These are phyloP conservation scores for Sporothrix brasiliensis DNA, from an alignment of 2,329 filamentous ascomycete genomes.

Conservation along the genomic window DNA sequence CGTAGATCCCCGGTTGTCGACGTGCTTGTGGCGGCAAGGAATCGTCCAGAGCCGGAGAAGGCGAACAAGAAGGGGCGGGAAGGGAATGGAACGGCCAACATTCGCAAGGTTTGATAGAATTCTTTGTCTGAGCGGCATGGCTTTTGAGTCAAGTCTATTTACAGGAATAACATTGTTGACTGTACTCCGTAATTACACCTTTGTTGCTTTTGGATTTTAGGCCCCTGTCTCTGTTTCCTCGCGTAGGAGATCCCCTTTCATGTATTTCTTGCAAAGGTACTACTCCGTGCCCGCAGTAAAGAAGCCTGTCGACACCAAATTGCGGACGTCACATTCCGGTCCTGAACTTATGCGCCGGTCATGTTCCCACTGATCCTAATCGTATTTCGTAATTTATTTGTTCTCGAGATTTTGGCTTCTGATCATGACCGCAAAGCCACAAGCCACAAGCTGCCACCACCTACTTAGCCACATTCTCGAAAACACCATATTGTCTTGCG, in stretches of 20 bases:
- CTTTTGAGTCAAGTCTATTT: neutral
- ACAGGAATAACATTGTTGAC: too few species aligned
- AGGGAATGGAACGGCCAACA: conserved; percentile 21
- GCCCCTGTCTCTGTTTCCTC: too few species aligned
- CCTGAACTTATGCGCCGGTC: too few species aligned
- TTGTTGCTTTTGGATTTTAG: too few species aligned
- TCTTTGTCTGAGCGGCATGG: conserved; percentile 19
- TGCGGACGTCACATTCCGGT: neutral
- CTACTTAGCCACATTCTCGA: too few species aligned
- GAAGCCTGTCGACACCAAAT: neutral
- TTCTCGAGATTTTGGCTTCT: conserved; percentile 12
- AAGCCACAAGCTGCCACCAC: too few species aligned
- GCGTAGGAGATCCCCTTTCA: too few species aligned
- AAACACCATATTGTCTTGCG: too few species aligned
- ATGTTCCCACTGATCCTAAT: too few species aligned
- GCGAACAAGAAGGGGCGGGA: conserved; percentile 26
- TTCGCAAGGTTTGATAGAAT: neutral
- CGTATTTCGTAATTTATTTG: neutral
- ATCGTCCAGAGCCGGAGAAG: conserved; percentile 12
- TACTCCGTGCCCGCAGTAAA: neutral
- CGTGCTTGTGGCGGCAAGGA: conserved; percentile 10
- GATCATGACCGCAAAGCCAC: neutral
- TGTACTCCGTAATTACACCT: too few species aligned
- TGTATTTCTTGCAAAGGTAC: conserved; percentile 11
- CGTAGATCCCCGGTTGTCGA: conserved; percentile 6